These are phyloP conservation scores for Saturnispora saitoi DNA, from an alignment of 805 yeast species.

Conservation along the genomic window DNA sequence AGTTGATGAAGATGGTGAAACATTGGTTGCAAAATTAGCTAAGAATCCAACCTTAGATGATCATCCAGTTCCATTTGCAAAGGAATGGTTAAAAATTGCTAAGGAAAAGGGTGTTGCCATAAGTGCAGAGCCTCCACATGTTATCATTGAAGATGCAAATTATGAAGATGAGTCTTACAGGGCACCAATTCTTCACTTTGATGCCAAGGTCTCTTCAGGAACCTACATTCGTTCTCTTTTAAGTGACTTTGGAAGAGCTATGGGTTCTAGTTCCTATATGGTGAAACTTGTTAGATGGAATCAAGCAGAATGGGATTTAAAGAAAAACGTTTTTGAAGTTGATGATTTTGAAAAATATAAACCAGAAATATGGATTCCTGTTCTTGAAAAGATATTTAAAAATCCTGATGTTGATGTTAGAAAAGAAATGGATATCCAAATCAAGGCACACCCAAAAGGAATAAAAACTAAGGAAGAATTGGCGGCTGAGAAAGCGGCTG, in stretches of 20 bases:
- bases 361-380: conserved; percentile 64
- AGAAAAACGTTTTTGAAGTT: conserved; percentile 56
- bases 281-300: conserved; percentile 62
- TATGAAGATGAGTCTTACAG: conserved; percentile 33
- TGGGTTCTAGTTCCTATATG: conserved; percentile 82
- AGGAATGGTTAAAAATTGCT: conserved; percentile 41
- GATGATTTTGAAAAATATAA: conserved; percentile 55
- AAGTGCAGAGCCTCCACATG: conserved; percentile 31
- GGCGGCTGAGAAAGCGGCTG: conserved; percentile 5
- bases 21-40: conserved; percentile 31
- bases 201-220: conserved; percentile 82
- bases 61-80: conserved; percentile 52
- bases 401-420: conserved; percentile 33
- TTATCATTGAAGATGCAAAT: conserved; percentile 29
- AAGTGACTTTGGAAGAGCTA: conserved; percentile 79
- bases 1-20: conserved; percentile 40
- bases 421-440: conserved; percentile 31
- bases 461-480: conserved; percentile 4
- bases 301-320: conserved; percentile 82
- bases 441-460: conserved; percentile 14
- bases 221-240: conserved; percentile 86
- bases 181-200: conserved; percentile 66
- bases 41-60: conserved; percentile 52
- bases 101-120: conserved; percentile 22
- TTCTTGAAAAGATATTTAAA: conserved; percentile 42